Conservation (phyloP, 2,329 filamentous ascomycete species). For the Sarocladium brachiariae region DNA sequence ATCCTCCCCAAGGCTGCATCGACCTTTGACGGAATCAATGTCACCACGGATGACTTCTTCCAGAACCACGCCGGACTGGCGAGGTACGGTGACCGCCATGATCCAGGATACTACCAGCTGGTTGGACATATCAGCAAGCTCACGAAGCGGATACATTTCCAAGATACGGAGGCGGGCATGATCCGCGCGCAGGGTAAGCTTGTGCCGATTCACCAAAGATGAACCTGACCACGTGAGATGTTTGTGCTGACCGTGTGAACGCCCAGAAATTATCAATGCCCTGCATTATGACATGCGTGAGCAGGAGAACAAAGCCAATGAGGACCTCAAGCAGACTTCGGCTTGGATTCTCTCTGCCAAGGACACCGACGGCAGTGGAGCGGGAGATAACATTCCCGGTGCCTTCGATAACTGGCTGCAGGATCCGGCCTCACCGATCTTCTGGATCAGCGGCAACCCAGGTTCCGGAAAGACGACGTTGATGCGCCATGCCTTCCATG, state of each 20-base stretch:
- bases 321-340: slow-evolving; percentile 6
- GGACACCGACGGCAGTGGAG: slow-evolving; percentile 5
- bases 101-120: slow-evolving; percentile 5
- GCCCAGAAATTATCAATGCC: background rate
- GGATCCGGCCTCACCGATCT: background rate
- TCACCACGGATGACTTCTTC: slow-evolving; percentile 8
- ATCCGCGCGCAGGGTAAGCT: slow-evolving; percentile 1
- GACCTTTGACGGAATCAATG: slow-evolving; percentile 5
- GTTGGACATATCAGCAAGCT: slow-evolving; percentile 8
- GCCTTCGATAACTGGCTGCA: slow-evolving; percentile 6
- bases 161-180: slow-evolving; percentile 8
- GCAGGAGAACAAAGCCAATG: slow-evolving; percentile 8
- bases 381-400: slow-evolving; percentile 1
- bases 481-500: slow-evolving; percentile 27
- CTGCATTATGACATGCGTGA: slow-evolving; percentile 7
- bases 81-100: slow-evolving; percentile 3
- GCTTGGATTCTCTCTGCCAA: slow-evolving; percentile 7
- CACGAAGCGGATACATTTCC: slow-evolving; percentile 5
- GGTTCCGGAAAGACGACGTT: slow-evolving; percentile 33
- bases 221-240: background rate
- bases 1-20: background rate
- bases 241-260: background rate
- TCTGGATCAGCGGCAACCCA: slow-evolving; percentile 17
- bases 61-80: slow-evolving; percentile 3
- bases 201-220: background rate